Percentiles rank a stretch among this genome's conserved stretches.
phyloP scores from a whole-genome alignment of 1,284 basidiomycete species.

The Agaricales sp. region DNA sequence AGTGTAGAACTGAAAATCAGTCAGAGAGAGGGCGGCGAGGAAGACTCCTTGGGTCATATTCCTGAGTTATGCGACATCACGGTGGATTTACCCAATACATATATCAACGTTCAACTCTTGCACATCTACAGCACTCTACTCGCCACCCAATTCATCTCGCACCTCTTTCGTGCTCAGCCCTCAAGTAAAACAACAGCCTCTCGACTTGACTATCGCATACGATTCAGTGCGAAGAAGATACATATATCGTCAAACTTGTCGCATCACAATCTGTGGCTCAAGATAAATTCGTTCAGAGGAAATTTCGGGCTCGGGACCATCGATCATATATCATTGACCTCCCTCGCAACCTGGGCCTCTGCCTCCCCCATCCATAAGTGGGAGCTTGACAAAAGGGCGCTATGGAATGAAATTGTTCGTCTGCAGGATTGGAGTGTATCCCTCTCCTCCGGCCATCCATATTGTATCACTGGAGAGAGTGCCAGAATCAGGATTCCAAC shows the following conservation, averaged over 20 bases:
- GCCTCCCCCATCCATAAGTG: conserved; percentile 18
- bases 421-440: conserved; percentile 52
- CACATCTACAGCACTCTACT: conserved; percentile 71
- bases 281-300: neutral
- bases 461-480: conserved; percentile 36
- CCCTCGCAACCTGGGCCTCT: neutral
- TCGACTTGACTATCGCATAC: conserved; percentile 20
- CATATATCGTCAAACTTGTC: neutral
- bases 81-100: conserved; percentile 28
- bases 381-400: conserved; percentile 21
- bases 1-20: conserved; percentile 28
- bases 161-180: conserved; percentile 6
- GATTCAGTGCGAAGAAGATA: conserved; percentile 34
- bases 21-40: conserved; percentile 15
- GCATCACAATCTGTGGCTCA: neutral
- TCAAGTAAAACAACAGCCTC: conserved; percentile 11
- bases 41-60: conserved; percentile 11
- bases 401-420: conserved; percentile 76
- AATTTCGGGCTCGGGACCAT: neutral
- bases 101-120: conserved; percentile 48
- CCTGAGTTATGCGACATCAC: conserved; percentile 29
- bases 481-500: conserved; percentile 73
- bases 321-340: neutral
- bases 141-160: conserved; percentile 44
- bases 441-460: conserved; percentile 20